These are phyloP conservation scores for Ligustrum vulgare DNA, from an alignment of 257 asterid genomes.

Conservation along the genomic window DNA sequence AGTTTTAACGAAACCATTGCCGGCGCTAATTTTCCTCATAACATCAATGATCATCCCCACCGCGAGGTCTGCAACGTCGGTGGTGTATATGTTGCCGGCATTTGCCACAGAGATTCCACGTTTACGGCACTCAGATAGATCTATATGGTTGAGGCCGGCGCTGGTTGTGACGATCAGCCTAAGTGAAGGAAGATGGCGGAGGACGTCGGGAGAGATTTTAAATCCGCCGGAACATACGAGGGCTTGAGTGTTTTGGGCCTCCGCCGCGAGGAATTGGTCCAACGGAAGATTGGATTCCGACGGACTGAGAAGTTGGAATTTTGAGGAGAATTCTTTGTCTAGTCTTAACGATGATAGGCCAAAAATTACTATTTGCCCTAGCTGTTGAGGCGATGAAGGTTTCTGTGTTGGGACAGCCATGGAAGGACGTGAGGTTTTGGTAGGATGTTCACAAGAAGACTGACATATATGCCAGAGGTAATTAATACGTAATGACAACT, in stretches of 20 bases:
- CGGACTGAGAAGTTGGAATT: conserved; percentile 40
- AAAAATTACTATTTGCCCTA: conserved; percentile 27
- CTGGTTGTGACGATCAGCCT: conserved; percentile 49
- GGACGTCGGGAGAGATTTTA: conserved; percentile 37
- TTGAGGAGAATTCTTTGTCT: conserved; percentile 30
- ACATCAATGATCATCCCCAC: not conserved
- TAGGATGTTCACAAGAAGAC: not conserved
- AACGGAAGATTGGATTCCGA: conserved; percentile 57
- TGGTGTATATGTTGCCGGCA: conserved; percentile 16
- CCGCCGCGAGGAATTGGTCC: conserved; percentile 41
- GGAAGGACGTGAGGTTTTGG: not conserved
- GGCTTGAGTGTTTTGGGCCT: conserved; percentile 49
- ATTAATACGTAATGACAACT: too few species aligned
- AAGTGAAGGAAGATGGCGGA: conserved; percentile 53
- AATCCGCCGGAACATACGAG: conserved; percentile 30
- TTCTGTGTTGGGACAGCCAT: not conserved
- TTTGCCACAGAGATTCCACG: conserved; percentile 53
- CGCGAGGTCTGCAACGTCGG: not conserved
- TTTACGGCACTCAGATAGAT: conserved; percentile 68
- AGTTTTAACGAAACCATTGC: conserved; percentile 41
- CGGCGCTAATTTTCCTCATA: conserved; percentile 11
- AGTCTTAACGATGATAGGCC: conserved; percentile 45
- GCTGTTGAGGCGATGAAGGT: not conserved
- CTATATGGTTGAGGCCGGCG: conserved; percentile 68
- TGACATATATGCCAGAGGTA: too few species aligned